phyloP scores from a whole-genome alignment of 2,329 filamentous ascomycete species.

The Metarhizium sp. region DNA sequence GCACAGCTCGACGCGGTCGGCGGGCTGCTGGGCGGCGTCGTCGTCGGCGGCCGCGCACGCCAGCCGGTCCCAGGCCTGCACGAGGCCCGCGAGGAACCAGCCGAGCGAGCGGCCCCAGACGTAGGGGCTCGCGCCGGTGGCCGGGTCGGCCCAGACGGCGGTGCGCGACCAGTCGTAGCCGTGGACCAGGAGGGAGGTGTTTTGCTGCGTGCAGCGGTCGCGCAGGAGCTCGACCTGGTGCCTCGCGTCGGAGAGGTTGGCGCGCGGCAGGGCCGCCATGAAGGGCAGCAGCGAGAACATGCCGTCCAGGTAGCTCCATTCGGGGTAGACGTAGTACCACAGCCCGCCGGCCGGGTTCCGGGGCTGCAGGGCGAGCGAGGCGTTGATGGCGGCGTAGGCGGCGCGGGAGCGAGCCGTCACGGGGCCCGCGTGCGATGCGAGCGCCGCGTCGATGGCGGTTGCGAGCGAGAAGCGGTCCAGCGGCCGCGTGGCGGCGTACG shows the following conservation, averaged over 20 bases:
- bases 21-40: background rate
- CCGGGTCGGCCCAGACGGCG: slow-evolving; percentile 40
- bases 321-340: slow-evolving; percentile 34
- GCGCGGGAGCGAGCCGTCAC: too few species aligned
- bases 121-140: slow-evolving; percentile 39
- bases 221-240: slow-evolving; percentile 12
- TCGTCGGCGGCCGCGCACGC: background rate
- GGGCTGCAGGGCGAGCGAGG: too few species aligned
- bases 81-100: slow-evolving; percentile 43
- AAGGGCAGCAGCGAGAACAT: slow-evolving; percentile 41
- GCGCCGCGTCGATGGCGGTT: too few species aligned
- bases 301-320: slow-evolving; percentile 44
- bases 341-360: slow-evolving; percentile 24
- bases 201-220: slow-evolving; percentile 5
- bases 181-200: slow-evolving; percentile 26
- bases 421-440: too few species aligned
- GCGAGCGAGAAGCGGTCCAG: too few species aligned
- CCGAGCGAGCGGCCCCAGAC: slow-evolving; percentile 46
- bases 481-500: too few species aligned
- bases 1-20: slow-evolving; percentile 2
- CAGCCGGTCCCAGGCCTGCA: slow-evolving; percentile 39
- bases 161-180: slow-evolving; percentile 41
- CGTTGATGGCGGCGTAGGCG: too few species aligned
- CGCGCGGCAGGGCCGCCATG: slow-evolving; percentile 8
- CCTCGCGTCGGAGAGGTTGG: background rate